Conservation (phyloP, 106 monocot species). For the Chionographis japonica region DNA sequence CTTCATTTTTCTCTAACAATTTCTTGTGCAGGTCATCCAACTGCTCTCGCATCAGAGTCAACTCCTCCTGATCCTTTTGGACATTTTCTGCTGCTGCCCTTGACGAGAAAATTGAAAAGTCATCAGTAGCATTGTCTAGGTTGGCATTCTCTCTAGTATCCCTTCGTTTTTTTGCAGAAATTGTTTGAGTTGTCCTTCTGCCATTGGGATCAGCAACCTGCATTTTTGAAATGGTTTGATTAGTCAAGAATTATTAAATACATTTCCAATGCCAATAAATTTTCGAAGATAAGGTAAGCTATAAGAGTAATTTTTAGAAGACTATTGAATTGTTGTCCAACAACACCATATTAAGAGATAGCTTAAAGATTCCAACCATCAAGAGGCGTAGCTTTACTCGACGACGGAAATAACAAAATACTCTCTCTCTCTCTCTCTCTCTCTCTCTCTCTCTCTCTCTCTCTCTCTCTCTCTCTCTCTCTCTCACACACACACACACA, state of each 20-base stretch:
- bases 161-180: constrained; percentile 35
- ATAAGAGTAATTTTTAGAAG: too few relatives aligned
- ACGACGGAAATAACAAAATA: too few relatives aligned
- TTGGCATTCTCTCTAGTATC: constrained; percentile 23
- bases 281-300: too few relatives aligned
- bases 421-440: too few relatives aligned
- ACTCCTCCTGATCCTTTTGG: constrained; percentile 46
- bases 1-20: constrained; percentile 72
- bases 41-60: constrained; percentile 50
- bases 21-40: constrained; percentile 56
- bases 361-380: too few relatives aligned
- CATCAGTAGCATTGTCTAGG: constrained; percentile 17
- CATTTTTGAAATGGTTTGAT: background rate
- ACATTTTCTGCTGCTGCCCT: constrained; percentile 21
- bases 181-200: constrained; percentile 20
- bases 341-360: too few relatives aligned
- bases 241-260: background rate
- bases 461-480: too few relatives aligned
- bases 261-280: too few relatives aligned
- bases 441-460: too few relatives aligned
- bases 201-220: constrained; percentile 31
- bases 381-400: too few relatives aligned
- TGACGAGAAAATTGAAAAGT: constrained; percentile 14
- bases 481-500: too few relatives aligned
- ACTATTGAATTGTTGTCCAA: too few relatives aligned